These are phyloP conservation scores for Aspergillus vadensis DNA, from an alignment of 2,329 filamentous ascomycete genomes.

Conservation along the genomic window DNA sequence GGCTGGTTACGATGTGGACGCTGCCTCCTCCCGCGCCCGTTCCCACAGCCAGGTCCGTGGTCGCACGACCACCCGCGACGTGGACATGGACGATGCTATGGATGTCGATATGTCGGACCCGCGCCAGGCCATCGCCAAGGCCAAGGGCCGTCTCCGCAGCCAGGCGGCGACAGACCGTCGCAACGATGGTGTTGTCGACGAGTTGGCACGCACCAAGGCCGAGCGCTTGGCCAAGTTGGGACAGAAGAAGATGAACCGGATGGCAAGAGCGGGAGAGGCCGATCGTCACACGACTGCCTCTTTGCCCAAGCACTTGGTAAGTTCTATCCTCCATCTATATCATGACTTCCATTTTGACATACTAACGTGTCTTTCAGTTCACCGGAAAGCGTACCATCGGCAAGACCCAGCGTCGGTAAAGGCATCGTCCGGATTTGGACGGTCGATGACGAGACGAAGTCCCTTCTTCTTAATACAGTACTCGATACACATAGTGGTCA, in stretches of 20 bases:
- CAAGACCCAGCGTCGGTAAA: slow-evolving; percentile 64
- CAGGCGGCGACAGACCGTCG: slow-evolving; percentile 53
- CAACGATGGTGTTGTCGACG: slow-evolving; percentile 63
- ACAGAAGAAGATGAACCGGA: slow-evolving; percentile 98
- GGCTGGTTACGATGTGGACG: slow-evolving; percentile 80
- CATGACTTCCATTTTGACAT: slow-evolving; percentile 5
- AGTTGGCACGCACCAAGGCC: slow-evolving; percentile 70
- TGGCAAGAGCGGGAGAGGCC: slow-evolving; percentile 94
- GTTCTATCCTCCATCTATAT: slow-evolving; percentile 39
- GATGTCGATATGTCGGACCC: slow-evolving; percentile 45
- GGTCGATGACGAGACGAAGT: slow-evolving; percentile 31
- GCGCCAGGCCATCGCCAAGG: slow-evolving; percentile 60
- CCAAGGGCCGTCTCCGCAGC: slow-evolving; percentile 69
- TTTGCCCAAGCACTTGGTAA: slow-evolving; percentile 86
- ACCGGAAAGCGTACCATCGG: slow-evolving; percentile 92
- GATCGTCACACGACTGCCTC: slow-evolving; percentile 84
- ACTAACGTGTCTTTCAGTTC: slow-evolving; percentile 58
- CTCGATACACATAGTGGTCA: slow-evolving; percentile 19
- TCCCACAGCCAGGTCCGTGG: slow-evolving; percentile 64
- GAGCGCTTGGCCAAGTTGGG: slow-evolving; percentile 84
- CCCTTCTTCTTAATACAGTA: slow-evolving; percentile 30
- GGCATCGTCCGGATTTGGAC: slow-evolving; percentile 9
- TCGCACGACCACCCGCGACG: slow-evolving; percentile 67
- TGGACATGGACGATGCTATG: slow-evolving; percentile 72
- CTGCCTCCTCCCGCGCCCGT: slow-evolving; percentile 72